Evolutionary conservation across 352 stramenopile genomes (phyloP).

Genomic region (Phytophthora citrophthora): DNA sequence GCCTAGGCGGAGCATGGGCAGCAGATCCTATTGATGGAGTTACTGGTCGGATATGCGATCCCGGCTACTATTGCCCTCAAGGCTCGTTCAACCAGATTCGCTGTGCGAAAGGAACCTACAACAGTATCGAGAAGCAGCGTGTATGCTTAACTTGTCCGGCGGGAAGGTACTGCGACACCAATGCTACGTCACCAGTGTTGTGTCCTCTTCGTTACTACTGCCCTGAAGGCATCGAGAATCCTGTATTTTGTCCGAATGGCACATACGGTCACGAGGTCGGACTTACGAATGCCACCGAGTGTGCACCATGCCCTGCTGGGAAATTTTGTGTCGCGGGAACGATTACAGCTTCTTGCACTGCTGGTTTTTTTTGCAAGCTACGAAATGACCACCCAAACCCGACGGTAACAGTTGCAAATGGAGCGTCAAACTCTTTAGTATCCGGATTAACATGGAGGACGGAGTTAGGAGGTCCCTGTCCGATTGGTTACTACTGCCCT

Average conservation of each 20-base stretch:
- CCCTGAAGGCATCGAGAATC: conserved; percentile 50
- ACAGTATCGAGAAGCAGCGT: conserved; percentile 52
- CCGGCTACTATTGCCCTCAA: conserved; percentile 72
- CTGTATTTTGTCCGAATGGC: conserved; percentile 73
- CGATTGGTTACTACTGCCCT: conserved; percentile 78
- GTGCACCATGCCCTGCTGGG: conserved; percentile 67
- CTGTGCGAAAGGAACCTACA: conserved; percentile 79
- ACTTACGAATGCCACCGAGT: conserved; percentile 57
- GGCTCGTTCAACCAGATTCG: conserved; percentile 57
- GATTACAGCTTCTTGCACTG: conserved; percentile 73
- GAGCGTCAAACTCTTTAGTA: background rate
- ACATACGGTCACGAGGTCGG: conserved; percentile 72
- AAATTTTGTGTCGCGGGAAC: conserved; percentile 83
- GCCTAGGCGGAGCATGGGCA: conserved; percentile 61
- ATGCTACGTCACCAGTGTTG: conserved; percentile 47
- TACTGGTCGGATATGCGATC: conserved; percentile 61
- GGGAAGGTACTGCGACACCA: conserved; percentile 75
- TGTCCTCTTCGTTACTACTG: conserved; percentile 82
- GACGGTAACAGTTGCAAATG: conserved; percentile 11
- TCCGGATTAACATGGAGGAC: conserved; percentile 31
- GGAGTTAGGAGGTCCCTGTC: conserved; percentile 74
- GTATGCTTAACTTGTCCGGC: conserved; percentile 58
- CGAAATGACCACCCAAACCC: conserved; percentile 69
- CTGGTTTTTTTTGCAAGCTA: conserved; percentile 87
- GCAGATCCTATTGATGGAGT: conserved; percentile 55